Conservation (phyloP, 225 moss, liverwort and hornwort genomes). For the Takakia lepidozioides region DNA sequence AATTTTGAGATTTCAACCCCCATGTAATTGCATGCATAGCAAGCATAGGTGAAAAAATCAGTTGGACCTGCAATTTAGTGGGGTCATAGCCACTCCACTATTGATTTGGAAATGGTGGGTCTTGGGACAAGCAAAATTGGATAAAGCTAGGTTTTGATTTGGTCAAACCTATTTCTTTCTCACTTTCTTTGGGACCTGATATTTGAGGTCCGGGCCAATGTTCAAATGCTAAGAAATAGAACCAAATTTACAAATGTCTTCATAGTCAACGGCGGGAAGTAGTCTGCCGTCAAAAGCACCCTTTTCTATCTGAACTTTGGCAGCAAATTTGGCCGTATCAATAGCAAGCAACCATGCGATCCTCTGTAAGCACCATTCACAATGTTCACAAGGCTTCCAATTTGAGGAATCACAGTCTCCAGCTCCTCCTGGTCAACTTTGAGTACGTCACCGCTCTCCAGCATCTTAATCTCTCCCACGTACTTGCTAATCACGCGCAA, state of each 20-base stretch:
- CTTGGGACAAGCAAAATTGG: too few species aligned
- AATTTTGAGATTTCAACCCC: too few species aligned
- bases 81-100: too few species aligned
- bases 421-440: conserved; percentile 91
- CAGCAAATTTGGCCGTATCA: conserved; percentile 59
- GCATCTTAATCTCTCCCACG: conserved; percentile 77
- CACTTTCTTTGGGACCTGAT: too few species aligned
- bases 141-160: too few species aligned
- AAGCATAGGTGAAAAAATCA: too few species aligned
- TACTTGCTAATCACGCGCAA: conserved; percentile 59
- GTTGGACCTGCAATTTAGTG: too few species aligned
- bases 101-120: too few species aligned
- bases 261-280: conserved; percentile 57
- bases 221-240: background rate
- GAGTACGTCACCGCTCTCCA: conserved; percentile 66
- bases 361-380: conserved; percentile 86
- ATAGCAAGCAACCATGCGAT: conserved; percentile 55
- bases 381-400: conserved; percentile 60
- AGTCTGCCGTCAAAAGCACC: conserved; percentile 71
- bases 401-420: conserved; percentile 74
- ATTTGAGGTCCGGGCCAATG: too few species aligned
- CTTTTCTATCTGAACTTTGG: conserved; percentile 60
- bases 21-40: too few species aligned
- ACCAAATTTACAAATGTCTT: conserved; percentile 73
- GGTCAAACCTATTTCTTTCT: too few species aligned